Evolutionary conservation across 1,284 basidiomycete genomes (phyloP).

Genomic region (Malassezia vespertilionis): DNA sequence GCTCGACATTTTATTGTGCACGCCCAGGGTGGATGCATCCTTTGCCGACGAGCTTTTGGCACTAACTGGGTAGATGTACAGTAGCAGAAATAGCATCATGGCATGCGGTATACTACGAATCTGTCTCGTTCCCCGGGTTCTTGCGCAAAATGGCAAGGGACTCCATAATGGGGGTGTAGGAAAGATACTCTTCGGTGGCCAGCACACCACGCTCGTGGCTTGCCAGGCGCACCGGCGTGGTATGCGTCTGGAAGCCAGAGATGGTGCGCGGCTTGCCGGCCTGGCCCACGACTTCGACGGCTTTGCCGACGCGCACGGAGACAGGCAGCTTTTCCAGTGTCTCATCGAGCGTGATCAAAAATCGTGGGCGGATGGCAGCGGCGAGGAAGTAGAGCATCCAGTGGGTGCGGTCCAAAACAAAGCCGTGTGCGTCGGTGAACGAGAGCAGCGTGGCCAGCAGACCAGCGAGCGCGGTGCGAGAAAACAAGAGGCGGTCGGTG

Average conservation of each 20-base stretch:
- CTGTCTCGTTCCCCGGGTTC: constrained; percentile 49
- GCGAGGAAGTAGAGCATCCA: constrained; percentile 98
- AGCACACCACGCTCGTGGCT: constrained; percentile 88
- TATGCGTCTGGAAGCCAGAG: constrained; percentile 59
- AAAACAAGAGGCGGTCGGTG: constrained; percentile 80
- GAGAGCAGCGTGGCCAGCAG: constrained; percentile 75
- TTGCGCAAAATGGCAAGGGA: constrained; percentile 47
- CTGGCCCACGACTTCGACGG: constrained; percentile 45
- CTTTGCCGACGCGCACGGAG: constrained; percentile 88
- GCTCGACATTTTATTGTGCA: constrained; percentile 6
- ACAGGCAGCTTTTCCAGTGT: constrained; percentile 62
- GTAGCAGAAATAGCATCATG: no score
- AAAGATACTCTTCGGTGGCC: constrained; percentile 90
- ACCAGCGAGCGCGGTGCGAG: constrained; percentile 78
- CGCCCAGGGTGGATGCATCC: constrained; percentile 10
- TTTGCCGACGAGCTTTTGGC: constrained; percentile 13
- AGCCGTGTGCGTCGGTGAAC: constrained; percentile 84
- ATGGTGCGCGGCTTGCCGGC: constrained; percentile 49
- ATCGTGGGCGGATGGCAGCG: constrained; percentile 92
- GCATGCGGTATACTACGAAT: background rate
- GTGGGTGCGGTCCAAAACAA: constrained; percentile 88
- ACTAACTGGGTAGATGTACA: background rate
- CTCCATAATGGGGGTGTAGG: constrained; percentile 60
- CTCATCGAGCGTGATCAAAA: constrained; percentile 89
- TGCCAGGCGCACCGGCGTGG: constrained; percentile 84